A percentile compares a stretch with the other conserved stretches of the same genome.
These are phyloP conservation scores for Naganishia randhawae DNA, from an alignment of 768 basidiomycete genomes.

Conservation along the genomic window DNA sequence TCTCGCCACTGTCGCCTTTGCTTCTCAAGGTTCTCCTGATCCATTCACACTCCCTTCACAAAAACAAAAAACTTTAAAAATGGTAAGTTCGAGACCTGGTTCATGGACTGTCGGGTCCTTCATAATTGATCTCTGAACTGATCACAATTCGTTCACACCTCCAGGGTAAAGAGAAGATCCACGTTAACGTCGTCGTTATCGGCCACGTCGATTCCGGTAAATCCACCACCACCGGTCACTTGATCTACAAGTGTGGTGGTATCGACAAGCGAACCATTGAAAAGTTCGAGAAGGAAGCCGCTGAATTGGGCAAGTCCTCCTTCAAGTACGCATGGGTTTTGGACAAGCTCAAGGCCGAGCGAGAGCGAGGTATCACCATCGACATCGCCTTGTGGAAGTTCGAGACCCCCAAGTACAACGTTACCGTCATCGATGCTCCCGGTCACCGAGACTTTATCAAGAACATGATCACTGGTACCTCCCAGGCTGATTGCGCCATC, in stretches of 20 bases:
- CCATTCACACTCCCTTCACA: constrained; percentile 17
- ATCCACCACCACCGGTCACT: constrained; percentile 99
- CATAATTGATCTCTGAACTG: background rate
- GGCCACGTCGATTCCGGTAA: constrained; percentile 99
- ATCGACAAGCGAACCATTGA: constrained; percentile 75
- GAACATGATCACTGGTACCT: constrained; percentile 99
- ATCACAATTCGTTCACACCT: background rate
- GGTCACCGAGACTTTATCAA: constrained; percentile 99
- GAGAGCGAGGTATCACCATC: constrained; percentile 99
- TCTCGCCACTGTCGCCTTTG: background rate
- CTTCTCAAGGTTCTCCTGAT: background rate
- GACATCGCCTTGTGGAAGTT: constrained; percentile 99
- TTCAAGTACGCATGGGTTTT: constrained; percentile 98
- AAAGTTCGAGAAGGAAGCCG: constrained; percentile 99
- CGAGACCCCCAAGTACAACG: constrained; percentile 95
- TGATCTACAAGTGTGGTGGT: constrained; percentile 99
- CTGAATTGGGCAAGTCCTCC: constrained; percentile 98
- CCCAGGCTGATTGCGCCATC: constrained; percentile 98
- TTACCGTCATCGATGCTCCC: constrained; percentile 92
- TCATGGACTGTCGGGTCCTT: background rate
- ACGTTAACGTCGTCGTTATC: constrained; percentile 65
- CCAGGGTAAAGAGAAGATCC: constrained; percentile 81
- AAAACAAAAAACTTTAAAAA: background rate
- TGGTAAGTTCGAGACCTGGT: background rate
- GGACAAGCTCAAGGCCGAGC: constrained; percentile 99